Evolutionary conservation across 805 yeast species (phyloP).

Genomic region (Metschnikowia baotianmanensis): DNA sequence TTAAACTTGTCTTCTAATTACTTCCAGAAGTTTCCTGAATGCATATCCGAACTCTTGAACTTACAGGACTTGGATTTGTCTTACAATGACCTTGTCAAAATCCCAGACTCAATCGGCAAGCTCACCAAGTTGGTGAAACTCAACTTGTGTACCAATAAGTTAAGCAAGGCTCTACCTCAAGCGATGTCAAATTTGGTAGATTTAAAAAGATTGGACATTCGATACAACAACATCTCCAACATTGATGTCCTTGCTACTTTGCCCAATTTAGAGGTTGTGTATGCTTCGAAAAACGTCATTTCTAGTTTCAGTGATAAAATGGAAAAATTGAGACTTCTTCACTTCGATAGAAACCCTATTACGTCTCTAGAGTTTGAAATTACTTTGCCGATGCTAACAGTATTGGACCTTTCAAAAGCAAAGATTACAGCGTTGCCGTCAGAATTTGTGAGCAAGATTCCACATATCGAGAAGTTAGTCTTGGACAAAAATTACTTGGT

Average conservation of each 20-base stretch:
- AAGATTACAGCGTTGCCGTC: slow-evolving; percentile 72
- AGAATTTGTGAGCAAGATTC: slow-evolving; percentile 57
- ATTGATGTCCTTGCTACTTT: slow-evolving; percentile 55
- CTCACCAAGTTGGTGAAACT: slow-evolving; percentile 63
- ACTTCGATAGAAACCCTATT: slow-evolving; percentile 80
- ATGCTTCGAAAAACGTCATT: slow-evolving; percentile 72
- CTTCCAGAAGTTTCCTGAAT: slow-evolving; percentile 60
- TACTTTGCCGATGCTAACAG: slow-evolving; percentile 58
- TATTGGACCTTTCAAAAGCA: slow-evolving; percentile 77
- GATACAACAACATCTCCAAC: slow-evolving; percentile 61
- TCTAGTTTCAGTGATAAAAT: slow-evolving; percentile 66
- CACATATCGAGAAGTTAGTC: slow-evolving; percentile 67
- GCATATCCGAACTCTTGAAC: slow-evolving; percentile 56
- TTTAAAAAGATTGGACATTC: slow-evolving; percentile 70
- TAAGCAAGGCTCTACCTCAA: slow-evolving; percentile 51
- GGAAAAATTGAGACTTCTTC: slow-evolving; percentile 62
- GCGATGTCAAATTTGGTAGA: slow-evolving; percentile 51
- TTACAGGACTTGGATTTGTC: slow-evolving; percentile 74
- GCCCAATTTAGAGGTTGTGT: slow-evolving; percentile 66
- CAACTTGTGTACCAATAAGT: slow-evolving; percentile 70
- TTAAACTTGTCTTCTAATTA: slow-evolving; percentile 80
- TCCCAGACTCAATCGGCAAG: slow-evolving; percentile 63
- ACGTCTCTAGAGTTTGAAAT: slow-evolving; percentile 60
- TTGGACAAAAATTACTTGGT: slow-evolving; percentile 82
- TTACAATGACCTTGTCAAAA: slow-evolving; percentile 61